Conservation (phyloP, 352 stramenopile genomes). For the Pythium grandisporangium region DNA sequence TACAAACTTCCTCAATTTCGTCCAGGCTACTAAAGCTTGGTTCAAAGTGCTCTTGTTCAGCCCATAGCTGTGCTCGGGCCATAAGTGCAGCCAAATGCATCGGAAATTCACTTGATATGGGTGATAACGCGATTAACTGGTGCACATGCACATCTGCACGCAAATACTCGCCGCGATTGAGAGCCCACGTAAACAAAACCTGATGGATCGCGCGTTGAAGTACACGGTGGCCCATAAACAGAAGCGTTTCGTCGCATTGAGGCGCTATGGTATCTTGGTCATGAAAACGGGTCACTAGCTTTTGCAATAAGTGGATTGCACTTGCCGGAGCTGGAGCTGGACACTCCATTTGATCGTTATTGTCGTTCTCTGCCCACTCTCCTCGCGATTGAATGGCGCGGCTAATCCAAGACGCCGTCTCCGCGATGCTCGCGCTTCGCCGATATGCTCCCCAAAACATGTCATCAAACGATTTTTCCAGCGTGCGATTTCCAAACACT, state of each 20-base stretch:
- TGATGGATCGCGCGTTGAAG: constrained; percentile 40
- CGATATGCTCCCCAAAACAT: constrained; percentile 47
- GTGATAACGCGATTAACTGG: constrained; percentile 30
- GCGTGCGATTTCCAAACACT: constrained; percentile 34
- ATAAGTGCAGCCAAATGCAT: constrained; percentile 34
- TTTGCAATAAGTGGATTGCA: no score
- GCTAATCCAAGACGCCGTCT: constrained; percentile 43
- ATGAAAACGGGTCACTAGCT: no score
- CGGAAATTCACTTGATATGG: constrained; percentile 29
- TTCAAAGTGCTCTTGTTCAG: constrained; percentile 21
- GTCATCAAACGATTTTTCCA: constrained; percentile 34
- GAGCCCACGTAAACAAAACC: constrained; percentile 42
- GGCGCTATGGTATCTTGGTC: no score
- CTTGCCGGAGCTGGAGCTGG: no score
- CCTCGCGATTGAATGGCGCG: constrained; percentile 21
- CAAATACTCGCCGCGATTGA: constrained; percentile 29
- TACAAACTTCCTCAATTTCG: constrained; percentile 28
- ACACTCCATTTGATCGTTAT: not conserved
- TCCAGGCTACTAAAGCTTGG: constrained; percentile 30
- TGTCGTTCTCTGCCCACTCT: constrained; percentile 2
- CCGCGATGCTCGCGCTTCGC: constrained; percentile 29
- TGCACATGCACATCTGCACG: constrained; percentile 35
- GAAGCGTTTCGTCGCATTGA: no score
- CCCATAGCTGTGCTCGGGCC: constrained; percentile 19
- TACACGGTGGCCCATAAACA: no score